Evolutionary conservation across 129 eudicot species (phyloP), one percentile per base, ranked within the genome.

Genomic region (Chrysanthemum seticuspe): DNA sequence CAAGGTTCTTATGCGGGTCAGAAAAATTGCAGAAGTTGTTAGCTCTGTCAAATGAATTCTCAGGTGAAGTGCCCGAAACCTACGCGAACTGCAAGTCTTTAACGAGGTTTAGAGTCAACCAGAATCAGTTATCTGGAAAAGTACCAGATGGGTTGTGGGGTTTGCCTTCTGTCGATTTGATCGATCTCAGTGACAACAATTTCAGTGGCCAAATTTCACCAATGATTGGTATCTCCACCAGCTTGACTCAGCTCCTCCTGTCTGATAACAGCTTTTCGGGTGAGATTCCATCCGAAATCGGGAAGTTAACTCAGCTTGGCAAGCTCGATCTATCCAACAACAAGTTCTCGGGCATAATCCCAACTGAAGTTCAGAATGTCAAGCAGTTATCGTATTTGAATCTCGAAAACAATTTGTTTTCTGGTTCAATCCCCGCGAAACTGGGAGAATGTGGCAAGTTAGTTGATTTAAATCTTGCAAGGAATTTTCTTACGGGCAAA

Each of bases 171-270:
- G 75, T 86, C 10, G 71, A 67, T 9, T 62, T 90, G 65, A 80
- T 94, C 4, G 99, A 94, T 88, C 80, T 94, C 2, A 88, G 97
- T 15, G 86, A 90, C 44, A 94, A 94, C 67, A 59, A 78, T 57
- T 90, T 94, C 79, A 69, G 40, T 8, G 96, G 99, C 44, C 54
- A 71, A 45, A 82, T 94, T 31, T 86, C 97, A 11, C 67, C 89
- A 0, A 21, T 29, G 0, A 80, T 94, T 50, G 85, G 85, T 27
- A 62, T 13, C 62, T 88, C 97, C 16, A 70, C 79, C 55, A 82
- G 74, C 47, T 68, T 94, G 68, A 83, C 77, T 58, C 89, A 88
- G 71, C 62, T 94, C 65, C 51, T 88, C 60, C 76, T 94, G 72
- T 71, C 55, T 25, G 79, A 88, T 66, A 94, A 94, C 56, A 80